Percentiles rank a stretch among this genome's conserved stretches.
Evolutionary conservation across 1,284 basidiomycete genomes (phyloP).

Genomic region (Ustilago sp.): DNA sequence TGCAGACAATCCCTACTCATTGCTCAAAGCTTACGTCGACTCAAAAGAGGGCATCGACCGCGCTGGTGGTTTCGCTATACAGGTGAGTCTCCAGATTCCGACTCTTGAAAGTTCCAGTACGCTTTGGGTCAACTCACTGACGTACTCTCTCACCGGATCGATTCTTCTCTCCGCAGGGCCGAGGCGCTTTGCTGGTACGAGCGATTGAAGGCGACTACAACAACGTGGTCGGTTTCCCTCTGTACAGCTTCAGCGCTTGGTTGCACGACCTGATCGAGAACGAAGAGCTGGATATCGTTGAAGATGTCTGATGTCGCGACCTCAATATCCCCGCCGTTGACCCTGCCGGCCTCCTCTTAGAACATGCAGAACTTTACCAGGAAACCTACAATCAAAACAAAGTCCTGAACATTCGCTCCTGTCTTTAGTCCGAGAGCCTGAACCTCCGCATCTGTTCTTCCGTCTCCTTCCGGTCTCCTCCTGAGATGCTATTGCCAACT

Average conservation of each 20-base stretch:
- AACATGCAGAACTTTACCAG: not conserved
- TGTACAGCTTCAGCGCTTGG: slow-evolving; percentile 50
- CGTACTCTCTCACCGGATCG: not conserved
- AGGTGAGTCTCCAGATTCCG: slow-evolving; percentile 73
- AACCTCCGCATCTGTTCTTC: not conserved
- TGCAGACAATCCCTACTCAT: slow-evolving; percentile 67
- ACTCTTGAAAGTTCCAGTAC: not conserved
- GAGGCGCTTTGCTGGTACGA: slow-evolving; percentile 82
- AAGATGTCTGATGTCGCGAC: slow-evolving; percentile 13
- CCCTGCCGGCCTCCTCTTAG: too few relatives aligned
- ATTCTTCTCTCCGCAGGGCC: slow-evolving; percentile 71
- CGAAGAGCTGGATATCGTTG: slow-evolving; percentile 64
- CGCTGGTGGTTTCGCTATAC: slow-evolving; percentile 94
- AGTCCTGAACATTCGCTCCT: not conserved
- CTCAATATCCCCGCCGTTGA: not conserved
- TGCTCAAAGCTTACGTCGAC: slow-evolving; percentile 86
- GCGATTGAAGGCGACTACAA: slow-evolving; percentile 91
- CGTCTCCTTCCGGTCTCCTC: not conserved
- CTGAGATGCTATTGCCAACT: not conserved
- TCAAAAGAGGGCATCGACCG: slow-evolving; percentile 89
- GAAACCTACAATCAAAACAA: not conserved
- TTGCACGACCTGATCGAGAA: slow-evolving; percentile 63
- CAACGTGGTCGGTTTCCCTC: slow-evolving; percentile 90
- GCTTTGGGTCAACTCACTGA: not conserved
- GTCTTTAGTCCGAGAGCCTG: not conserved